Percentiles rank a stretch among this genome's conserved stretches.
phyloP scores from a whole-genome alignment of 1,284 basidiomycete species.

The Macrocystidia cucumis region DNA sequence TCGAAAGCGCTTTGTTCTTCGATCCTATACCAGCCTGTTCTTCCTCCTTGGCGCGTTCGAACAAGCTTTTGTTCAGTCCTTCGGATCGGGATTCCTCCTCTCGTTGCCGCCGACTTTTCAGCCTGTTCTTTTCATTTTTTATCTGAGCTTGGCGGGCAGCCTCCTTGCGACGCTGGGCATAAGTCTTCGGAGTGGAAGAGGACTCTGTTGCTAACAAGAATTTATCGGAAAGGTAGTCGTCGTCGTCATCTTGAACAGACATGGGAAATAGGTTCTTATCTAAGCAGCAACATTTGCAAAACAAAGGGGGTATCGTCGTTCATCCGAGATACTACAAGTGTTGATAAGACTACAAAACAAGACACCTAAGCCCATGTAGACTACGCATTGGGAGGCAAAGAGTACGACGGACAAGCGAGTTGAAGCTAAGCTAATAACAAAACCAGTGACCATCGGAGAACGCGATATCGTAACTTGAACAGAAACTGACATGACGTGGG shows the following conservation, averaged over 20 bases:
- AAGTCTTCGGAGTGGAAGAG: slow-evolving; percentile 44
- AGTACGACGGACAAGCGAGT: slow-evolving; percentile 17
- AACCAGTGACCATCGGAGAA: slow-evolving; percentile 17
- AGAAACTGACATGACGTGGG: slow-evolving; percentile 9
- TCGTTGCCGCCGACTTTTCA: slow-evolving; percentile 55
- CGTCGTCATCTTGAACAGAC: slow-evolving; percentile 65
- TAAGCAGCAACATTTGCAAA: slow-evolving; percentile 17
- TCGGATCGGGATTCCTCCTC: slow-evolving; percentile 73
- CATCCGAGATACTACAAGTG: slow-evolving; percentile 22
- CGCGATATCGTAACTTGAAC: slow-evolving; percentile 18
- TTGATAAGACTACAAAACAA: too few species aligned
- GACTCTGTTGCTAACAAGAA: slow-evolving; percentile 45
- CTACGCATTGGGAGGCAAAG: slow-evolving; percentile 24
- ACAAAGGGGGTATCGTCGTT: slow-evolving; percentile 13
- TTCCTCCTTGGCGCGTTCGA: slow-evolving; percentile 67
- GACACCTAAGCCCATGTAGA: too few species aligned
- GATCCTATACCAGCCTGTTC: slow-evolving; percentile 33
- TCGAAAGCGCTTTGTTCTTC: slow-evolving; percentile 67
- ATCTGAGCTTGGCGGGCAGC: slow-evolving; percentile 44
- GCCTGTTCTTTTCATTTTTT: slow-evolving; percentile 59
- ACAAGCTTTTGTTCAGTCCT: slow-evolving; percentile 69
- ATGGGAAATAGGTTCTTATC: slow-evolving; percentile 24
- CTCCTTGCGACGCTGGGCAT: slow-evolving; percentile 60
- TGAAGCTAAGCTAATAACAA: slow-evolving; percentile 13
- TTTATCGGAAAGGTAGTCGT: slow-evolving; percentile 82